A percentile compares a stretch with the other conserved stretches of the same genome.
Conservation (phyloP, 257 asterid species). For the Rehmannia glutinosa region DNA sequence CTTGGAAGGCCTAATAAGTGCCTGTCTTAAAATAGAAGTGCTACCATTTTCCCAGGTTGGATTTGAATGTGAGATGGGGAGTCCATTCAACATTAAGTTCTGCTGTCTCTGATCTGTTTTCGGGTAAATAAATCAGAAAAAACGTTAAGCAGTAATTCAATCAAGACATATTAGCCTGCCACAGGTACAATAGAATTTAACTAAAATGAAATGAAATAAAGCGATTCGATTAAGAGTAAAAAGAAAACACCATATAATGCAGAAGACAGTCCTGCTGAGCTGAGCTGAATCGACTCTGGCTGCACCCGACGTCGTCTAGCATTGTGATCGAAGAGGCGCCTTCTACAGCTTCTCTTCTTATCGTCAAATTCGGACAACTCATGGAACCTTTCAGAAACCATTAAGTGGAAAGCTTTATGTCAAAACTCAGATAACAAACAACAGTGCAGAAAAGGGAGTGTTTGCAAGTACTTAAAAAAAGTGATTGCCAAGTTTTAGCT, state of each 20-base stretch:
- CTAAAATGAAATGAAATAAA: no score
- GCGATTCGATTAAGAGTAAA: no score
- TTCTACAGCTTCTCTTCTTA: slow-evolving; percentile 72
- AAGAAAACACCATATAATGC: slow-evolving; percentile 37
- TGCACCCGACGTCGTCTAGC: slow-evolving; percentile 76
- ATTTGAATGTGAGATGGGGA: slow-evolving; percentile 27
- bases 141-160: no score
- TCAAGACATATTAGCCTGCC: no score
- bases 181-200: not conserved
- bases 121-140: not conserved
- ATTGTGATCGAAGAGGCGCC: slow-evolving; percentile 76
- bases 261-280: slow-evolving; percentile 34
- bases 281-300: slow-evolving; percentile 41
- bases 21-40: not conserved
- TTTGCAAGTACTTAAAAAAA: no score
- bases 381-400: slow-evolving; percentile 55
- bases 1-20: slow-evolving; percentile 19
- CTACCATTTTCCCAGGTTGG: slow-evolving; percentile 24
- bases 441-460: no score
- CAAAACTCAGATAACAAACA: not conserved
- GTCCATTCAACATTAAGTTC: slow-evolving; percentile 24
- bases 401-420: not conserved
- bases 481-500: no score
- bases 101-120: slow-evolving; percentile 33
- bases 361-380: slow-evolving; percentile 70